These are phyloP conservation scores for Nidularia sp. DNA, from an alignment of 768 basidiomycete genomes.

Conservation along the genomic window DNA sequence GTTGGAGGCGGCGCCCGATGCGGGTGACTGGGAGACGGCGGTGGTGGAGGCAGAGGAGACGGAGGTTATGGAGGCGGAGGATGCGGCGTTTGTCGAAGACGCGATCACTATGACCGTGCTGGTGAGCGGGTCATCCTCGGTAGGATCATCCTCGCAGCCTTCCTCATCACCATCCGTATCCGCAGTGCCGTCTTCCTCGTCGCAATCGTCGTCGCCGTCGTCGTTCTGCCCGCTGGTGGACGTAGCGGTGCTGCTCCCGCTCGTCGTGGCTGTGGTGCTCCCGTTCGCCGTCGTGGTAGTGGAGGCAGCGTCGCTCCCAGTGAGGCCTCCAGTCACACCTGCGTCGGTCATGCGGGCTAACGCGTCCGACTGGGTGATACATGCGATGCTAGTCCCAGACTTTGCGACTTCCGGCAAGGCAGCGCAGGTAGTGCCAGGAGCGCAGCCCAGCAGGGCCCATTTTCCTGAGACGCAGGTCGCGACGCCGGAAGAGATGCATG, in stretches of 20 bases:
- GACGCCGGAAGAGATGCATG: slow-evolving; percentile 34
- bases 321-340: slow-evolving; percentile 40
- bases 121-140: slow-evolving; percentile 2
- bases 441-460: slow-evolving; percentile 33
- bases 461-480: slow-evolving; percentile 39
- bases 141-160: slow-evolving; percentile 6
- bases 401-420: slow-evolving; percentile 47
- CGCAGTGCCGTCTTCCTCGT: slow-evolving; percentile 5
- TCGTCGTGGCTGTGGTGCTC: slow-evolving; percentile 1
- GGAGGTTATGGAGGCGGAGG: background rate
- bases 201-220: slow-evolving; percentile 8
- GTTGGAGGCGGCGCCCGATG: too few species aligned
- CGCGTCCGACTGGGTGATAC: slow-evolving; percentile 36
- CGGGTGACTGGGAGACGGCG: background rate
- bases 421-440: slow-evolving; percentile 31
- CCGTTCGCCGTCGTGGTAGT: slow-evolving; percentile 2
- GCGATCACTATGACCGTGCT: background rate
- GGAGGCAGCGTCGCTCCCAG: slow-evolving; percentile 16
- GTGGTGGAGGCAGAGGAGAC: slow-evolving; percentile 1
- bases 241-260: slow-evolving; percentile 5
- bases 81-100: background rate
- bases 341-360: slow-evolving; percentile 31
- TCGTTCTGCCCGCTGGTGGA: slow-evolving; percentile 1
- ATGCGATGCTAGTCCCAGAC: slow-evolving; percentile 39
- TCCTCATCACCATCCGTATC: slow-evolving; percentile 9